phyloP scores from a whole-genome alignment of 176 grass and related monocot genomes.

The Dactylis glomerata region DNA sequence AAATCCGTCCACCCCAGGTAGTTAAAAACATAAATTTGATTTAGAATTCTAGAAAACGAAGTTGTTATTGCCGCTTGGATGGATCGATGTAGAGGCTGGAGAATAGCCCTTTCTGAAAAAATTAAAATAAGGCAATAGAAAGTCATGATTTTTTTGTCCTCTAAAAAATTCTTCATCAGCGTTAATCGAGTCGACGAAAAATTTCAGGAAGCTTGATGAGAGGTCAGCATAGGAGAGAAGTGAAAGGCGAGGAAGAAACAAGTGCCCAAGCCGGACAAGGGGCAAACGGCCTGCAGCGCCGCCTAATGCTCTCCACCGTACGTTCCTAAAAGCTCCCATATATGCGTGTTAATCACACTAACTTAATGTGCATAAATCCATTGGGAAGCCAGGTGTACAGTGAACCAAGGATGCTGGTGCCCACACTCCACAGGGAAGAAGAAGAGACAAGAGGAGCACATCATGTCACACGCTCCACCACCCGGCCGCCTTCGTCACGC shows the following conservation, averaged over 20 bases:
- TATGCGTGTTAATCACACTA: neutral
- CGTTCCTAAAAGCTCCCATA: neutral
- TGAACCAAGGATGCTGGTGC: neutral
- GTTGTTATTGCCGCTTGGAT: neutral
- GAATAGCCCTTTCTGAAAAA: neutral
- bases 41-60: too few relatives aligned
- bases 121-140: neutral
- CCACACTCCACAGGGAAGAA: neutral
- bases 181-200: neutral
- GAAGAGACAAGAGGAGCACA: constrained; percentile 9
- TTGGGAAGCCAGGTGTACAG: neutral
- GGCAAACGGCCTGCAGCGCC: neutral
- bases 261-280: neutral
- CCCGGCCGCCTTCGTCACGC: neutral
- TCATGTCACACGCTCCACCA: constrained; percentile 5
- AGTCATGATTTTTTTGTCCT: neutral
- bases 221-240: neutral
- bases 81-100: neutral
- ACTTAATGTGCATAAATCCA: neutral
- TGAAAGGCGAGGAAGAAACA: neutral
- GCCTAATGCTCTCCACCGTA: neutral
- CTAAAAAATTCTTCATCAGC: too few relatives aligned
- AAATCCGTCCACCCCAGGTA: too few relatives aligned
- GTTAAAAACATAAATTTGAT: too few relatives aligned
- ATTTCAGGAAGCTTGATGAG: neutral